Base-by-base conservation (phyloP, 352 stramenopile species). In the Pythium grandisporangium region DNA sequence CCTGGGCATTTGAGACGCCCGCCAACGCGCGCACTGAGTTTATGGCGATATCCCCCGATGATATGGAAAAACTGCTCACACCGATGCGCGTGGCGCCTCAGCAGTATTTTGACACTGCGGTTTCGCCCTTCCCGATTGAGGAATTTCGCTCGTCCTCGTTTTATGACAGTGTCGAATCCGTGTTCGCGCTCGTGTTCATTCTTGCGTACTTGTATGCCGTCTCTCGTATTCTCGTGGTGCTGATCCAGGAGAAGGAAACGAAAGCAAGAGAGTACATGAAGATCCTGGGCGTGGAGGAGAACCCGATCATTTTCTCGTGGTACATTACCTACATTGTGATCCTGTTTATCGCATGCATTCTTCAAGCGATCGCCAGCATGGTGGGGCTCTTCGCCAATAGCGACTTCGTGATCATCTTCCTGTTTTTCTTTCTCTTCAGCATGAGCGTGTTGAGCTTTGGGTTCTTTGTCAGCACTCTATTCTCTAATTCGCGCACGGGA, bases 191-290 rank as follows among this genome's bases (percentile, higher is more conserved):
- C 25, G 84, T 96, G 30, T 96, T 95, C 47, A 70, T 95, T 24
- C 56, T 97, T 25, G 70, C 81, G 13, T 96, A 94, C 51, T 44
- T 97, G 27, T 93, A 89, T 53, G 75, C 82, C 5, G 70, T 93
- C 5, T 95, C 82, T 6, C 61, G 70, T 4, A 70, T 95, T 22
- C 53, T 96, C 30, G 59, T 86, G 6, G 56, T 70, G 16, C 65
- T 97, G 40, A 91, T 97, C 17, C 51, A 66, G n/a, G 90, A 97
- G 54, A 96, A 96, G 32, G 89, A 97, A 48, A 68, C 67, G 4
- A 66, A 79, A 2, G 65, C 91, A 30, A 84, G 89, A 16, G 90
- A 97, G 51, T 74, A 73, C 30, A 91, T 97, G 61, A 89, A 90
- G 23, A 92, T 94, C 41, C 36, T 60, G 14, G 52, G 52, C 14